Percentiles rank a stretch among this genome's conserved stretches.
phyloP scores from a whole-genome alignment of 352 stramenopile genomes.

The Salisapilia sapeloensis region DNA sequence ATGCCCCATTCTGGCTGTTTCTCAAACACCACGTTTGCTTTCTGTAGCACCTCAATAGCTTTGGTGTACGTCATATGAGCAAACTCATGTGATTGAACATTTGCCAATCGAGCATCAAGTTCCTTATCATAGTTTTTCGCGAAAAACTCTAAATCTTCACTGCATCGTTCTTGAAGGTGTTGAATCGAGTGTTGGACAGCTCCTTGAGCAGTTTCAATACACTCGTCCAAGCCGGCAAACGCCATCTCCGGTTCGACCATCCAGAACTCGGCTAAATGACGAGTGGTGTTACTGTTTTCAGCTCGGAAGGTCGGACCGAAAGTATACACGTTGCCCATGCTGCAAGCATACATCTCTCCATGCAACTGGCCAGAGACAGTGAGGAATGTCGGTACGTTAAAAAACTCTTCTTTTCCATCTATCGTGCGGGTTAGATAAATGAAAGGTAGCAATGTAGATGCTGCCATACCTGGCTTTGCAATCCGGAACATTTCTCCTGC shows the following conservation, averaged over 20 bases:
- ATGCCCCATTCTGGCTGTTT: slow-evolving; percentile 84
- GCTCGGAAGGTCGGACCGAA: slow-evolving; percentile 98
- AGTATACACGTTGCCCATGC: slow-evolving; percentile 97
- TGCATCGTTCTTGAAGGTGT: slow-evolving; percentile 65
- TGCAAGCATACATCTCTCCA: slow-evolving; percentile 93
- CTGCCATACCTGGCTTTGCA: slow-evolving; percentile 38
- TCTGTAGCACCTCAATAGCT: slow-evolving; percentile 87
- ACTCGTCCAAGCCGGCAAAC: slow-evolving; percentile 59
- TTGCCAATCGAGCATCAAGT: slow-evolving; percentile 70
- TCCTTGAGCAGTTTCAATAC: slow-evolving; percentile 88
- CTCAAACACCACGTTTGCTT: slow-evolving; percentile 69
- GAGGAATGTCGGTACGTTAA: slow-evolving; percentile 83
- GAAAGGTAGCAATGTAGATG: too few relatives aligned
- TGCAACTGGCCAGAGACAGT: slow-evolving; percentile 89
- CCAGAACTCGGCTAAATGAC: slow-evolving; percentile 96
- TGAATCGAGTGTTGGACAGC: slow-evolving; percentile 83
- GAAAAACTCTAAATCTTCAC: slow-evolving; percentile 90
- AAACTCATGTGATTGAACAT: slow-evolving; percentile 78
- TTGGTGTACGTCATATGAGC: slow-evolving; percentile 89
- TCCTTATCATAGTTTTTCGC: slow-evolving; percentile 79
- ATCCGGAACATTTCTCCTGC: slow-evolving; percentile 97
- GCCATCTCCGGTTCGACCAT: slow-evolving; percentile 95
- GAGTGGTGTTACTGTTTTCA: slow-evolving; percentile 96
- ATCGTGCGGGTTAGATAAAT: slow-evolving; percentile 10
- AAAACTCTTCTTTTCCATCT: slow-evolving; percentile 87